phyloP scores from a whole-genome alignment of 164 flowering plant species.

The Stephania cephalantha region DNA sequence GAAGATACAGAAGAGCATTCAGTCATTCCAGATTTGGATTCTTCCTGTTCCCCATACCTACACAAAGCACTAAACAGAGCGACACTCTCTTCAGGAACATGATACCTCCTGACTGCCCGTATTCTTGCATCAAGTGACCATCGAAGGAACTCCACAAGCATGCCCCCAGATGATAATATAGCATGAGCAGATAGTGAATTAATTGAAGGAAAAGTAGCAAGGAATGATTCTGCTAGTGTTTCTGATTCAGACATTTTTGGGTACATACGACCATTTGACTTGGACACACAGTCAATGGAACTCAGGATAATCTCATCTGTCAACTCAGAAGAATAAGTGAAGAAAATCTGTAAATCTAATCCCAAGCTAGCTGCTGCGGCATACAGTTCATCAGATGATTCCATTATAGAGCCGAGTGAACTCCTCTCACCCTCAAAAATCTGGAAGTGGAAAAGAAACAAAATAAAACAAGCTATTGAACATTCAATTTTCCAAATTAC shows the following conservation, averaged over 20 bases:
- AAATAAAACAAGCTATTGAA: neutral
- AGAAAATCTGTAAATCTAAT: slow-evolving; percentile 70
- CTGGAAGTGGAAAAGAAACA: slow-evolving; percentile 27
- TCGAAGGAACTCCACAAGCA: slow-evolving; percentile 54
- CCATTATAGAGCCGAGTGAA: slow-evolving; percentile 68
- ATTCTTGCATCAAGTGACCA: slow-evolving; percentile 45
- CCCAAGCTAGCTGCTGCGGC: slow-evolving; percentile 91
- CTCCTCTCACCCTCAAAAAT: slow-evolving; percentile 78
- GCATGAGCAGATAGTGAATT: slow-evolving; percentile 92
- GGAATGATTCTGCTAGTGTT: slow-evolving; percentile 87
- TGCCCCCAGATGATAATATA: slow-evolving; percentile 56
- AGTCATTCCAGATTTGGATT: slow-evolving; percentile 80
- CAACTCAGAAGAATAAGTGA: slow-evolving; percentile 61
- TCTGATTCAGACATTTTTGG: slow-evolving; percentile 82
- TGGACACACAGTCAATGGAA: slow-evolving; percentile 40
- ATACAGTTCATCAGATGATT: slow-evolving; percentile 84
- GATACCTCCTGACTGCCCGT: slow-evolving; percentile 39
- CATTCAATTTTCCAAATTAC: neutral
- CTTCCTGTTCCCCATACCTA: slow-evolving; percentile 78
- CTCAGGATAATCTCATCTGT: slow-evolving; percentile 77
- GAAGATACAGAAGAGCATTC: slow-evolving; percentile 86
- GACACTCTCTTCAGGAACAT: slow-evolving; percentile 64
- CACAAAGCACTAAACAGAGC: slow-evolving; percentile 52
- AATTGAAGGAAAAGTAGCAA: slow-evolving; percentile 76
- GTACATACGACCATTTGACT: slow-evolving; percentile 33